Evolutionary conservation across 495 filamentous ascomycete species (phyloP).

Genomic region (Neurospora sp.): DNA sequence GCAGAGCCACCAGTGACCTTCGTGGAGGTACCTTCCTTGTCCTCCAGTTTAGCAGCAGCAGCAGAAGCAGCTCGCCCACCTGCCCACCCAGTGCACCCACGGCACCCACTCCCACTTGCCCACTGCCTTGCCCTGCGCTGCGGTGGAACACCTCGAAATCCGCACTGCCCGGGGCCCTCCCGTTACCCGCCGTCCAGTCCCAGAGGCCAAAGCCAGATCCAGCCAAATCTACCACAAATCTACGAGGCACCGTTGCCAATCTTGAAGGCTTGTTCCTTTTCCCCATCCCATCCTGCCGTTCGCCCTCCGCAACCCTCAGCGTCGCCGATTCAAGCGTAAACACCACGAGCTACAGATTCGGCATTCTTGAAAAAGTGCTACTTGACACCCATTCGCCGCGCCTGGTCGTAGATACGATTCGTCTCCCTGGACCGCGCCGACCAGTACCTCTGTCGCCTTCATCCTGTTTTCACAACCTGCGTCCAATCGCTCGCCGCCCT

Average conservation of each 20-base stretch:
- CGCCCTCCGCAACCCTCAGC: neutral
- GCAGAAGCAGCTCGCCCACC: neutral
- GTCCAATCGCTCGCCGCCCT: conserved; percentile 18
- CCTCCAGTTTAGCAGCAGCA: neutral
- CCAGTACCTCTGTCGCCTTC: neutral
- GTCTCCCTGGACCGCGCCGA: neutral
- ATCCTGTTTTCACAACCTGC: neutral
- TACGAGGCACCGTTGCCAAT: neutral
- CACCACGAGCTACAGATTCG: neutral
- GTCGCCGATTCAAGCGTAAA: neutral
- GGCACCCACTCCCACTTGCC: neutral
- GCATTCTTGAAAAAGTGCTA: conserved; percentile 2
- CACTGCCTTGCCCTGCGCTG: neutral
- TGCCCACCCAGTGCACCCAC: neutral
- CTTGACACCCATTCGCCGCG: conserved; percentile 9
- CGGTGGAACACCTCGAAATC: neutral
- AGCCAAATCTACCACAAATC: neutral
- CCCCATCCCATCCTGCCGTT: neutral
- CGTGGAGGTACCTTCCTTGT: neutral
- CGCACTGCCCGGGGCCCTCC: neutral
- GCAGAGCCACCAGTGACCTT: neutral
- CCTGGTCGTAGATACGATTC: neutral
- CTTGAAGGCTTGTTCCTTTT: neutral
- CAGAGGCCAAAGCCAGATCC: neutral
- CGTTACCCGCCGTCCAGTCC: neutral